phyloP scores from a whole-genome alignment of 257 asterid species.

The Prunella vulgaris region DNA sequence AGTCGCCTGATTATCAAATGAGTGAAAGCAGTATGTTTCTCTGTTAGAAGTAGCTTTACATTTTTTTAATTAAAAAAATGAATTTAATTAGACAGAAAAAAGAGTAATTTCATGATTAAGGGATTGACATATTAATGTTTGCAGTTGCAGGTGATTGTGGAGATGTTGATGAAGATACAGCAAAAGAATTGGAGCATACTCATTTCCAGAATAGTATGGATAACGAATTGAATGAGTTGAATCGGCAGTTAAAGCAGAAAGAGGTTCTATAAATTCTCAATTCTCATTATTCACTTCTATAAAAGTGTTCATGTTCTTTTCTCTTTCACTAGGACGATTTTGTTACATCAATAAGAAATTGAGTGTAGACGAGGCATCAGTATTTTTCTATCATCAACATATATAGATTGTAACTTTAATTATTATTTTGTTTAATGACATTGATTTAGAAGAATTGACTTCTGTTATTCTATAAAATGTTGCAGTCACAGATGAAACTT shows the following conservation, averaged over 20 bases:
- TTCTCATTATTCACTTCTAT: neutral
- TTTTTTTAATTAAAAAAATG: neutral
- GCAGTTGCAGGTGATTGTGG: conserved; percentile 73
- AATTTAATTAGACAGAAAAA: neutral
- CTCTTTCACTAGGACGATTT: neutral
- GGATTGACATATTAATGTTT: conserved; percentile 17
- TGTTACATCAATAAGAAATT: neutral
- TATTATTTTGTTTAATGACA: too few species aligned
- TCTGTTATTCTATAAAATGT: conserved; percentile 10
- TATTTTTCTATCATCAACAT: neutral
- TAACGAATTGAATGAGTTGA: conserved; percentile 79
- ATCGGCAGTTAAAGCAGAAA: conserved; percentile 75
- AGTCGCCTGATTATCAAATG: conserved; percentile 82
- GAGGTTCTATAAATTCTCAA: conserved; percentile 44
- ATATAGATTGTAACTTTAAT: neutral
- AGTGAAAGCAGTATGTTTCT: conserved; percentile 64
- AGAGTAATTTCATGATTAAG: neutral
- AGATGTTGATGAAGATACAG: conserved; percentile 77
- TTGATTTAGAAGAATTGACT: neutral
- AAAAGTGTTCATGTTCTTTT: neutral
- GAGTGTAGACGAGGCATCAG: neutral
- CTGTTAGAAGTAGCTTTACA: neutral
- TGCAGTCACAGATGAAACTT: conserved; percentile 77
- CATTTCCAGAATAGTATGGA: conserved; percentile 86
- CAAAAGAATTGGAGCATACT: conserved; percentile 85